phyloP scores from a whole-genome alignment of 371 early-diverging fungal species.

The Mucor saturninus region DNA sequence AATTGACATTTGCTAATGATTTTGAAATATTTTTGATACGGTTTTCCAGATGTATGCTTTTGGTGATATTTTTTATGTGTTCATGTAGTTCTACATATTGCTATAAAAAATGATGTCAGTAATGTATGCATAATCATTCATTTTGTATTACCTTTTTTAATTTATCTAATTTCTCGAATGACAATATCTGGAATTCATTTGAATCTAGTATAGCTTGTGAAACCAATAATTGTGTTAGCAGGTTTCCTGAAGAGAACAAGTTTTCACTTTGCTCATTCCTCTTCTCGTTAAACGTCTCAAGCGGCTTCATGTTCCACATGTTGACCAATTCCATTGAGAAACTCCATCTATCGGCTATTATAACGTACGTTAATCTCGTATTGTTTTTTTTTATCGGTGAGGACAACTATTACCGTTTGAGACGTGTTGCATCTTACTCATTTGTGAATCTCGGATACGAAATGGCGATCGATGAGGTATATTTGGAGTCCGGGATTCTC shows the following conservation, averaged over 20 bases:
- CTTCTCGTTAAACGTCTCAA: conserved; percentile 8
- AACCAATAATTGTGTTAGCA: conserved; percentile 59
- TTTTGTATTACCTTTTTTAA: conserved; percentile 53
- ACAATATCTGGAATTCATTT: conserved; percentile 54
- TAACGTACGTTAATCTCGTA: background rate
- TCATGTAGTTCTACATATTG: conserved; percentile 27
- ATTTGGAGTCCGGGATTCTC: conserved; percentile 15
- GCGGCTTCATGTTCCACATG: conserved; percentile 40
- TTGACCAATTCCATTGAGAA: conserved; percentile 33
- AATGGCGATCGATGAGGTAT: conserved; percentile 27
- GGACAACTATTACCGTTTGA: conserved; percentile 11
- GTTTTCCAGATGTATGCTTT: conserved; percentile 31
- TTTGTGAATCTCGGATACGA: conserved; percentile 35
- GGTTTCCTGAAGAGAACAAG: conserved; percentile 23
- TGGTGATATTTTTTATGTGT: conserved; percentile 15
- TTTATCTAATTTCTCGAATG: conserved; percentile 57
- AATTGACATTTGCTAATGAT: conserved; percentile 46
- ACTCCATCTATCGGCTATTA: conserved; percentile 26
- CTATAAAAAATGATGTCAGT: conserved; percentile 8
- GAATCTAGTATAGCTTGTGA: conserved; percentile 70
- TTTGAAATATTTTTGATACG: conserved; percentile 42
- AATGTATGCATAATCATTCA: too few relatives aligned
- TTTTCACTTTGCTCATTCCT: background rate
- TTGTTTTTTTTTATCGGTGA: too few relatives aligned
- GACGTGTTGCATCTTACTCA: conserved; percentile 11